These are phyloP conservation scores for Chloromonas sp. DNA, from an alignment of 163 green algal species.

Conservation along the genomic window DNA sequence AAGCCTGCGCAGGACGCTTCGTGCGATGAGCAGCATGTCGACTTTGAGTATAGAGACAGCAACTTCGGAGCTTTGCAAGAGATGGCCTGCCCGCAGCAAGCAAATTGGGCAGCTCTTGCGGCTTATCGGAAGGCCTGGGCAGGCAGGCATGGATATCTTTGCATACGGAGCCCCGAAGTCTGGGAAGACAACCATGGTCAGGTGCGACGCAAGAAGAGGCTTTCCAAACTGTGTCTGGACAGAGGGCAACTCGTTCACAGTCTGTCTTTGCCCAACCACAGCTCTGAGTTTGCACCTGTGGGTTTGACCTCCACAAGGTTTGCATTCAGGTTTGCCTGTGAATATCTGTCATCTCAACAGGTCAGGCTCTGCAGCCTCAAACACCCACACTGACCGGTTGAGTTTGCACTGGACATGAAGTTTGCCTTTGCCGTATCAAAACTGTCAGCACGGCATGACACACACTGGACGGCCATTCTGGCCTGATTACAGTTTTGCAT, in stretches of 20 bases:
- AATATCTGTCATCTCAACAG: no score
- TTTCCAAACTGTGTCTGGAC: background rate
- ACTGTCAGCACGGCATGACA: background rate
- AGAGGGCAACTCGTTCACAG: no score
- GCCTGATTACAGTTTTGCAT: background rate
- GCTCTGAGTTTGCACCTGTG: no score
- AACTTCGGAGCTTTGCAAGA: background rate
- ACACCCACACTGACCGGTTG: no score
- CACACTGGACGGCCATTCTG: no score
- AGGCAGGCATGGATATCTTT: background rate
- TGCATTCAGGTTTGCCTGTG: no score
- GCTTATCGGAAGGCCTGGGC: background rate
- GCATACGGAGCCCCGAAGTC: background rate
- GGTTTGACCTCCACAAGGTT: no score
- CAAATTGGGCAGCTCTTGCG: background rate
- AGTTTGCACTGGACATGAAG: no score
- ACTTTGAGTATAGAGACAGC: background rate
- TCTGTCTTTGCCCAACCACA: no score
- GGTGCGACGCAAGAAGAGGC: background rate
- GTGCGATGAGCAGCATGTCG: no score
- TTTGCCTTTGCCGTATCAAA: background rate
- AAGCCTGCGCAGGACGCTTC: no score
- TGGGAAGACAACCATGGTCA: background rate
- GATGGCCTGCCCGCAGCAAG: background rate
- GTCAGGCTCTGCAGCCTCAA: no score